A percentile compares a stretch with the other conserved stretches of the same genome.
Conservation (phyloP, 2,329 filamentous ascomycete species). For the Thermochaetoides dissita region DNA sequence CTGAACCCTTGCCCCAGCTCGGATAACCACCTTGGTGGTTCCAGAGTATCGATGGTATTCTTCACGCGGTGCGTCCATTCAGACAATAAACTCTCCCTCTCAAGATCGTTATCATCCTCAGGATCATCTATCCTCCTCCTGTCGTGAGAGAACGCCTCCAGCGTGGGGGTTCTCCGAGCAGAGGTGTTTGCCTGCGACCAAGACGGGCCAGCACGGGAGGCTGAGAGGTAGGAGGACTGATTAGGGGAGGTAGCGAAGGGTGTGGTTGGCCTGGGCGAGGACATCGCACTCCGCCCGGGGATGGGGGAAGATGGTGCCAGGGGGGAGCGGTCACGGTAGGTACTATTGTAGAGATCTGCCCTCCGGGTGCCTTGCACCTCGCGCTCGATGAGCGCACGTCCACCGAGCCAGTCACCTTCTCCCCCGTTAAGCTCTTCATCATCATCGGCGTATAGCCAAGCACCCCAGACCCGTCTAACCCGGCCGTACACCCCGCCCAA, state of each 20-base stretch:
- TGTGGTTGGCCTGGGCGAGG: slow-evolving; percentile 24
- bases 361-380: slow-evolving; percentile 54
- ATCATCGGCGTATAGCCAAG: slow-evolving; percentile 59
- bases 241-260: slow-evolving; percentile 30
- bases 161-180: slow-evolving; percentile 14
- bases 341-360: slow-evolving; percentile 22
- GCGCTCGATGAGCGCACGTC: slow-evolving; percentile 75
- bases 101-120: slow-evolving; percentile 19
- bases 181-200: slow-evolving; percentile 16
- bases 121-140: no score
- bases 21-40: slow-evolving; percentile 69
- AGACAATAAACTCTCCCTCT: slow-evolving; percentile 69
- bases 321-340: slow-evolving; percentile 23
- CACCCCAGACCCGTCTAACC: slow-evolving; percentile 62
- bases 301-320: slow-evolving; percentile 28
- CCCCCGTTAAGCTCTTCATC: slow-evolving; percentile 56
- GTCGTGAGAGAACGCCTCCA: no score
- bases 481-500: slow-evolving; percentile 81
- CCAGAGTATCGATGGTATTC: slow-evolving; percentile 79
- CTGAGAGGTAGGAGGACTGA: slow-evolving; percentile 1
- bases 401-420: slow-evolving; percentile 61
- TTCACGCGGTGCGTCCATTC: slow-evolving; percentile 72
- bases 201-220: slow-evolving; percentile 1
- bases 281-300: slow-evolving; percentile 11
- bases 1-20: slow-evolving; percentile 56